Evolutionary conservation across 2,329 filamentous ascomycete species (phyloP).

Genomic region (Beauveria bassiana): DNA sequence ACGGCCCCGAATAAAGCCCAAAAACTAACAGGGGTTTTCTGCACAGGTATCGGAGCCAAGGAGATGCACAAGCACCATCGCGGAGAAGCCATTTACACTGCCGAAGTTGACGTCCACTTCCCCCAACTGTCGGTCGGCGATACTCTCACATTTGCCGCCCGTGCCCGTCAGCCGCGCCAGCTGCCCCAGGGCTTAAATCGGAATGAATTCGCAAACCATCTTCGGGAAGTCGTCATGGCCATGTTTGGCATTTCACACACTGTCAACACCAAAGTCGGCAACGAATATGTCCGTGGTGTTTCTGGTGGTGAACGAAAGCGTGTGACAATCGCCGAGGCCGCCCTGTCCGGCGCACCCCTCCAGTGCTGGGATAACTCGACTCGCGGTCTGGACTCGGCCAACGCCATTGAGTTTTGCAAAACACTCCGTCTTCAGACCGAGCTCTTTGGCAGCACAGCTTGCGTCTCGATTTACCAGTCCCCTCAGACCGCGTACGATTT

Average conservation of each 20-base stretch:
- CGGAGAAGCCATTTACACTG: constrained; percentile 76
- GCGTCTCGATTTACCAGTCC: constrained; percentile 69
- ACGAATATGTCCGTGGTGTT: constrained; percentile 68
- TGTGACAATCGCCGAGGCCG: constrained; percentile 55
- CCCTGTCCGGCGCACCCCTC: constrained; percentile 51
- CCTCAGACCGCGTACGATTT: constrained; percentile 56
- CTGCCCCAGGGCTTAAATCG: constrained; percentile 48
- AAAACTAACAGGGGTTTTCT: not conserved
- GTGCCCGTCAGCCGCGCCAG: constrained; percentile 53
- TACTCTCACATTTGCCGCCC: constrained; percentile 66
- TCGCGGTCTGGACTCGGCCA: constrained; percentile 65
- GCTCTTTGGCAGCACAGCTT: constrained; percentile 56
- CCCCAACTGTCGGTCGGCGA: constrained; percentile 66
- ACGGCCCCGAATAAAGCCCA: not conserved
- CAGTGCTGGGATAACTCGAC: constrained; percentile 68
- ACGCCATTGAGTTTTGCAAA: constrained; percentile 67
- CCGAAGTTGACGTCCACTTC: constrained; percentile 73
- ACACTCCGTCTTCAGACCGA: constrained; percentile 61
- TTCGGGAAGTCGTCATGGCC: constrained; percentile 41
- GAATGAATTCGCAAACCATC: constrained; percentile 46
- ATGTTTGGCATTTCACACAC: constrained; percentile 41
- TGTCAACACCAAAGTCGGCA: constrained; percentile 63
- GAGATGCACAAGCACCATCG: constrained; percentile 68
- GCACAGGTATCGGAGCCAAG: constrained; percentile 49
- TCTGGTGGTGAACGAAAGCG: constrained; percentile 66